A percentile compares a stretch with the other conserved stretches of the same genome.
phyloP scores from a whole-genome alignment of 2,329 filamentous ascomycete genomes.

The Bimuria novae-zelandiae region DNA sequence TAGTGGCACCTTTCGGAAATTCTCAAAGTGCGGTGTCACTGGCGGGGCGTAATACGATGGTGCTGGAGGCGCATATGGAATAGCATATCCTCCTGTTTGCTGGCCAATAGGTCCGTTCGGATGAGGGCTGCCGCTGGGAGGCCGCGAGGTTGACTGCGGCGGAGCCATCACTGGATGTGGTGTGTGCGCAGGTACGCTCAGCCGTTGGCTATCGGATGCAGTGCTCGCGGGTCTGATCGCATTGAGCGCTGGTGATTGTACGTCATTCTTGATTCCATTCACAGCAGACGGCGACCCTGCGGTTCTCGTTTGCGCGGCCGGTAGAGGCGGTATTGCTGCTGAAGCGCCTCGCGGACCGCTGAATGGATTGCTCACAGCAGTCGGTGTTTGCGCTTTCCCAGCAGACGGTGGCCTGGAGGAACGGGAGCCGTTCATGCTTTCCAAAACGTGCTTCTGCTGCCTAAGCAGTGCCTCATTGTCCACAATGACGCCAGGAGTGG shows the following conservation, averaged over 20 bases:
- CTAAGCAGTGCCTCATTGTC: constrained; percentile 60
- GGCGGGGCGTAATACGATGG: constrained; percentile 37
- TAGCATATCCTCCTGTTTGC: constrained; percentile 27
- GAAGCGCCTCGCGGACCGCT: constrained; percentile 29
- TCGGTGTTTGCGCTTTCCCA: constrained; percentile 32
- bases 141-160: constrained; percentile 41
- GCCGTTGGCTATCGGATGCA: constrained; percentile 36
- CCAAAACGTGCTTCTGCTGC: constrained; percentile 57
- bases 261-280: constrained; percentile 47
- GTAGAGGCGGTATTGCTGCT: constrained; percentile 25
- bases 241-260: constrained; percentile 51
- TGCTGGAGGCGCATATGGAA: constrained; percentile 36
- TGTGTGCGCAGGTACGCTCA: constrained; percentile 38
- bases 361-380: constrained; percentile 34
- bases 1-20: constrained; percentile 40
- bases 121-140: constrained; percentile 49
- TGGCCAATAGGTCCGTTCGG: constrained; percentile 40
- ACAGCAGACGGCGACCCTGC: constrained; percentile 37
- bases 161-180: constrained; percentile 47
- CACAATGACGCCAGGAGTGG: constrained; percentile 55
- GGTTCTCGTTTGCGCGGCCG: constrained; percentile 33
- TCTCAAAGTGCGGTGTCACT: constrained; percentile 35
- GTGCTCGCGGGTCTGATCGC: constrained; percentile 45
- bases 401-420: constrained; percentile 33
- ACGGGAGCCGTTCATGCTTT: constrained; percentile 52